Base-by-base conservation (phyloP, 345 rosid genomes). In the Pistacia integerrima region DNA sequence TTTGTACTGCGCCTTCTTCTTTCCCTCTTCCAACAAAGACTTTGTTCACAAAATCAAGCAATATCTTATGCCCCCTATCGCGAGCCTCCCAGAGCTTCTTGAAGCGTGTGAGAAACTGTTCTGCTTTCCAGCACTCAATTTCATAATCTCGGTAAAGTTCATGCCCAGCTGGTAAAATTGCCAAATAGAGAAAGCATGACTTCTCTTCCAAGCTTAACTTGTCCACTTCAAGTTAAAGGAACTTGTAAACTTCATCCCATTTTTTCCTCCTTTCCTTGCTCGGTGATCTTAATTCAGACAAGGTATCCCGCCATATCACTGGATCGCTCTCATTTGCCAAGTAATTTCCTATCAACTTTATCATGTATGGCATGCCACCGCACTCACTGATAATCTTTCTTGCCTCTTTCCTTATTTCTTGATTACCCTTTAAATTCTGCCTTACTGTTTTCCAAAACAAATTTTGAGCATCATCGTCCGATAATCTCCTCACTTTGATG, bases 71-170 rank as follows among this genome's bases (percentile, higher is more conserved):
- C 46, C 80, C 80, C 18, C 49, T 62, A n/a, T 44, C 70, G 18
- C 80, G 71, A 14, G 68, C 68, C 22, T 36, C 13, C 11, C 68
- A 13, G 18, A 64, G 68, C 68, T 36, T 64, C 36, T 18, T 17
- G 1, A 38, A 64, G 4, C 11, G 4, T 8, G 0, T 4, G 71
- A 77, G 49, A 73, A 74, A 70, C 48, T 36, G 36, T 49, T 81
- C 81, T 4, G 81, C 78, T 61, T 60, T 74, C 84, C 84, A 81
- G 36, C 78, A 81, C 49, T 81, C 84, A 22, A 74, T 69, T 41
- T 77, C 51, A 55, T 77, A 70, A 30, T 81, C 76, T 38, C 18
- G 73, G 57, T 64, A 62, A 58, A 70, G 68, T 68, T 82, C 64
- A 66, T 61, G 65, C 4, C 75, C 79, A 2, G 36, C 6, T 17